phyloP scores from a whole-genome alignment of 2,329 filamentous ascomycete genomes.

The Tympanopsis confertula region DNA sequence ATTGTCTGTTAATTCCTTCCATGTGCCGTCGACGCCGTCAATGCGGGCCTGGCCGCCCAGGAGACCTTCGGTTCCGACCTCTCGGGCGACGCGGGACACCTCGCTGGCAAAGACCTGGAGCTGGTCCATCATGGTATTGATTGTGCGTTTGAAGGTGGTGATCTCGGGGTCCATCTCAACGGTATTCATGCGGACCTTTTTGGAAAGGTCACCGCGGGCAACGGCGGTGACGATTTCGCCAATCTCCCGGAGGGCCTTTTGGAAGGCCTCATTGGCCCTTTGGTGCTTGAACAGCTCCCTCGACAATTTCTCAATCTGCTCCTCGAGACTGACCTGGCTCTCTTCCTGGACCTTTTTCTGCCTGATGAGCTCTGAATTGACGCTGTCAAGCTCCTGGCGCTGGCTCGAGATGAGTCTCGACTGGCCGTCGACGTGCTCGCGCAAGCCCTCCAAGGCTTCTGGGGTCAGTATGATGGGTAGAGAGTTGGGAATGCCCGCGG shows the following conservation, averaged over 20 bases:
- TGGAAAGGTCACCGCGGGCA: conserved; percentile 86
- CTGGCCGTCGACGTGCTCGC: conserved; percentile 86
- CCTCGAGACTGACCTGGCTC: conserved; percentile 71
- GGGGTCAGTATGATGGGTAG: conserved; percentile 53
- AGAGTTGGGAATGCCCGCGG: conserved; percentile 19
- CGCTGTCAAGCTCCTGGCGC: conserved; percentile 71
- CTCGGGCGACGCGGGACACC: conserved; percentile 84
- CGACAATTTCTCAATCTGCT: conserved; percentile 77
- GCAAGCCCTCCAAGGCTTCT: conserved; percentile 73
- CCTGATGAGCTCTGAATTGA: conserved; percentile 74
- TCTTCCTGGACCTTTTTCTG: conserved; percentile 77
- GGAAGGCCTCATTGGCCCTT: conserved; percentile 96
- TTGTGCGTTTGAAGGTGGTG: conserved; percentile 92
- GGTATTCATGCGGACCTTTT: conserved; percentile 90
- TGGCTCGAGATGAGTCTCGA: conserved; percentile 84
- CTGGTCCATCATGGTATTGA: conserved; percentile 99
- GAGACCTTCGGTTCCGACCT: conserved; percentile 91
- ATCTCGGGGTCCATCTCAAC: conserved; percentile 98
- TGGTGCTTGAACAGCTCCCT: conserved; percentile 91
- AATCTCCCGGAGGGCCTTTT: conserved; percentile 91
- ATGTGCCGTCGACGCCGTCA: conserved; percentile 87
- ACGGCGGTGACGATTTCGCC: conserved; percentile 95
- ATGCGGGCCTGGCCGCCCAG: conserved; percentile 90
- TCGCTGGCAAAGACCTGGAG: conserved; percentile 93
- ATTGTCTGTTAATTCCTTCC: conserved; percentile 91